Evolutionary conservation across 768 basidiomycete genomes (phyloP).

Genomic region (Agrocybe praecox): DNA sequence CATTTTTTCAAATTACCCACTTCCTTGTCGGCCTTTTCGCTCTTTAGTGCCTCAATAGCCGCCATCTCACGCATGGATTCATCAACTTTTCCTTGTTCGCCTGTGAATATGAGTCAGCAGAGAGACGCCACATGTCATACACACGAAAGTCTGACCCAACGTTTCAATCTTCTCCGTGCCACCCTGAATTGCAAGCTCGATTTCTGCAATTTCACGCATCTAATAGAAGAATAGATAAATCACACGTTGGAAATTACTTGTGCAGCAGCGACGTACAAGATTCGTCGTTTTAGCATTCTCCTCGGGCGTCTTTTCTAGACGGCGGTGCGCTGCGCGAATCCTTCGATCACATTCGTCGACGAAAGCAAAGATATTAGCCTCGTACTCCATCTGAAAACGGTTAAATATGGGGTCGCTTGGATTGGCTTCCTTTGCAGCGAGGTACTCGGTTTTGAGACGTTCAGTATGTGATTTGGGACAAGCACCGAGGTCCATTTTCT

Average conservation of each 20-base stretch:
- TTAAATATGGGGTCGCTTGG: conserved; percentile 82
- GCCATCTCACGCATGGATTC: conserved; percentile 98
- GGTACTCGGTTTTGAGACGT: conserved; percentile 88
- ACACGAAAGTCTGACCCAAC: conserved; percentile 57
- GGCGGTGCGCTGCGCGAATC: conserved; percentile 90
- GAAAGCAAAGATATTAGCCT: conserved; percentile 92
- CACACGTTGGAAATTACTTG: conserved; percentile 3
- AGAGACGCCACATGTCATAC: conserved; percentile 6
- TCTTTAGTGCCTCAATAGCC: conserved; percentile 96
- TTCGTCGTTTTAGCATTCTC: conserved; percentile 99
- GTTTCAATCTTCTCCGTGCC: conserved; percentile 98
- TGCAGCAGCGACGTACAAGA: conserved; percentile 53
- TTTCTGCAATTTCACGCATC: conserved; percentile 99
- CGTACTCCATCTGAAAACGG: conserved; percentile 94
- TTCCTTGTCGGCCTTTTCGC: conserved; percentile 95
- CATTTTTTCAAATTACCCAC: conserved; percentile 38
- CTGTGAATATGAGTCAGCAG: conserved; percentile 38
- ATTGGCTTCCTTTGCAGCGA: conserved; percentile 74
- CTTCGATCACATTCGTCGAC: conserved; percentile 98
- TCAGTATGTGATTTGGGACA: conserved; percentile 98
- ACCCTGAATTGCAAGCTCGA: conserved; percentile 97
- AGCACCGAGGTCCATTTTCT: conserved; percentile 99
- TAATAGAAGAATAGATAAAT: conserved; percentile 26
- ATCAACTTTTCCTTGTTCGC: conserved; percentile 98
- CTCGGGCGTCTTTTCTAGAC: conserved; percentile 98